Base-by-base conservation (phyloP, 2,329 filamentous ascomycete genomes). In the Ampelomyces quisqualis region DNA sequence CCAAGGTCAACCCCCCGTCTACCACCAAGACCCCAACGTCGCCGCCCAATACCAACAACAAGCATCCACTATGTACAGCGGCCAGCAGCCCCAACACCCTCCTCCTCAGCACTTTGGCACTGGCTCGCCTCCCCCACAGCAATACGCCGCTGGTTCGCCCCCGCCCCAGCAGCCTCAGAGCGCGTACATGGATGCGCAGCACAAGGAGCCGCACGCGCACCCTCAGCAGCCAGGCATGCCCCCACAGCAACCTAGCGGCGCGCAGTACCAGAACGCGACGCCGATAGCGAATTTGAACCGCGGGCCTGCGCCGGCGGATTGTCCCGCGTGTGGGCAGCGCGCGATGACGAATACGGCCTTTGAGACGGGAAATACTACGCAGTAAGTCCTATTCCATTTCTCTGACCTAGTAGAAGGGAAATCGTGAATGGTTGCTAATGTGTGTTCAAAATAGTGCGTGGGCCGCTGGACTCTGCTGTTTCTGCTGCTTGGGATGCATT, bases 401-500 rank as follows among this genome's bases (percentile, higher is more conserved):
- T 18, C 19, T 17, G 15, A 15, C n/a, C 11, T 3, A 3, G 1
- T 9, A 10, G 20, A 34, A 38, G 19, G n/a, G 20, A 11, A 17
- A 21, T 23, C 8, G 20, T 15, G 17, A 34, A 24, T 8, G 13
- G 9, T 34, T 20, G 40, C 52, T 54, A 42, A 57, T 30, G n/a
- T n/a, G n/a, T n/a, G n/a, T n/a, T 3, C 5, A 19, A n/a, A 4
- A 11, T 36, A 76, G 74, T 61, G 70, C 62, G 1, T 77, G 73
- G 74, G 74, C 70, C 7, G 58, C 67, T 4, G 51, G 70, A 17
- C 53, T 75, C 33, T 77, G 74, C 62, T 67, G 62, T 41, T 58
- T 68, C 38, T 55, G 57, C 45, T 73, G 71, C 45, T 51, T 76
- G 4, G 72, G 74, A 9, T 77, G 73, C 49, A 69, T 77, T 31